These are phyloP conservation scores for Primulina huaijiensis DNA, from an alignment of 257 asterid genomes.

Conservation along the genomic window DNA sequence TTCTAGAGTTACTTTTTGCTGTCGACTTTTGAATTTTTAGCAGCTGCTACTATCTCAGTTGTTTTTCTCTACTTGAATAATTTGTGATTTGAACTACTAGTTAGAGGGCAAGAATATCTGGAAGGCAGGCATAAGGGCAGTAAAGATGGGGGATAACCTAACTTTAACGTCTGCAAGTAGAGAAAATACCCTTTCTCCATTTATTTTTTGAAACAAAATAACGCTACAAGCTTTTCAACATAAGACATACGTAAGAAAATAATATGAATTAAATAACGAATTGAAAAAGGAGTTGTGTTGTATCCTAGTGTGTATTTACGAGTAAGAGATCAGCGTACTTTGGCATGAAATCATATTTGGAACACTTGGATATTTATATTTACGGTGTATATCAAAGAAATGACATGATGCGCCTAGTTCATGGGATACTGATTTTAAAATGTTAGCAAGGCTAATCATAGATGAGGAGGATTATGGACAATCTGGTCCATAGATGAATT, in stretches of 20 bases:
- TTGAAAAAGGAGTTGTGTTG: background rate
- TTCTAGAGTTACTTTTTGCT: too few species aligned
- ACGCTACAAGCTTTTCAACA: slow-evolving; percentile 7
- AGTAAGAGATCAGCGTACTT: slow-evolving; percentile 3
- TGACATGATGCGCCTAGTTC: slow-evolving; percentile 18
- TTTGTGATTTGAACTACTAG: background rate
- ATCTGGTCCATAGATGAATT: slow-evolving; percentile 9
- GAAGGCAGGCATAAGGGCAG: background rate
- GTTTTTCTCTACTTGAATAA: background rate
- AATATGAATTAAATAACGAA: background rate
- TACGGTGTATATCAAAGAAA: slow-evolving; percentile 11
- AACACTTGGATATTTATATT: background rate
- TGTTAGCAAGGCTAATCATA: slow-evolving; percentile 17
- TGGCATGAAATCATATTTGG: background rate
- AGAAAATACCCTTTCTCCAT: background rate
- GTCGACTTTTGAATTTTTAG: too few species aligned
- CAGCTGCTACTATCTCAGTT: background rate
- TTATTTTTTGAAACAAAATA: slow-evolving; percentile 7
- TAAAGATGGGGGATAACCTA: background rate
- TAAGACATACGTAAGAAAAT: background rate
- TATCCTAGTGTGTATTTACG: background rate
- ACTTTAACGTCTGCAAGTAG: background rate
- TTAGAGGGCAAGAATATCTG: background rate
- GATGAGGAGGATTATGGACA: slow-evolving; percentile 16
- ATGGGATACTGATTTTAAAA: slow-evolving; percentile 12